Evolutionary conservation across 352 stramenopile species (phyloP).

Genomic region (Phytophthora pistaciae): DNA sequence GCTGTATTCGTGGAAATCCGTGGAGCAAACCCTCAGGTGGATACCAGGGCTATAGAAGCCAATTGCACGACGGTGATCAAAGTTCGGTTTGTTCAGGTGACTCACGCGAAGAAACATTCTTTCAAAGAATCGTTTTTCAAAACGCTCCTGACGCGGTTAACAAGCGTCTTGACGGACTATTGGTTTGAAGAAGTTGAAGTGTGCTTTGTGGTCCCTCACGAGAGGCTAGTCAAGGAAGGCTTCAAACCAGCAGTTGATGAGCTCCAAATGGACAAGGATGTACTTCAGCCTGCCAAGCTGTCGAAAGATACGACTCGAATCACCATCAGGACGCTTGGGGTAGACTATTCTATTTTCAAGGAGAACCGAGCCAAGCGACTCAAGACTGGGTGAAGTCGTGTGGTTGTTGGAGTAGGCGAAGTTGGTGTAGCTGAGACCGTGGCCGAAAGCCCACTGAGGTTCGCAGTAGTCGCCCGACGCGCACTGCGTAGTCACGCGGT

Average conservation of each 20-base stretch:
- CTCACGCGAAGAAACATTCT: background rate
- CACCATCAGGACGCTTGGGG: background rate
- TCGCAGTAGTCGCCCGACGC: background rate
- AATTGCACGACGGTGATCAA: background rate
- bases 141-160: no score
- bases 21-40: background rate
- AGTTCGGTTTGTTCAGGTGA: background rate
- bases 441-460: slow-evolving; percentile 56
- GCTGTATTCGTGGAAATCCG: background rate
- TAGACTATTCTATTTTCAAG: background rate
- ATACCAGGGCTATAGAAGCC: background rate
- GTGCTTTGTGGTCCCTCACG: background rate
- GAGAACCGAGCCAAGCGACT: background rate
- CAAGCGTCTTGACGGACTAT: background rate
- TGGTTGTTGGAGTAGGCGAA: slow-evolving; percentile 44
- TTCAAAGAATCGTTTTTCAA: background rate
- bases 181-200: background rate
- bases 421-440: slow-evolving; percentile 64
- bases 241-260: background rate
- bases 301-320: background rate
- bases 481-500: background rate
- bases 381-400: background rate
- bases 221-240: background rate
- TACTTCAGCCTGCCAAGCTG: background rate
- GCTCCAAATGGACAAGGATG: background rate